Evolutionary conservation across 2,329 filamentous ascomycete species (phyloP).

Genomic region (Periconia digitata): DNA sequence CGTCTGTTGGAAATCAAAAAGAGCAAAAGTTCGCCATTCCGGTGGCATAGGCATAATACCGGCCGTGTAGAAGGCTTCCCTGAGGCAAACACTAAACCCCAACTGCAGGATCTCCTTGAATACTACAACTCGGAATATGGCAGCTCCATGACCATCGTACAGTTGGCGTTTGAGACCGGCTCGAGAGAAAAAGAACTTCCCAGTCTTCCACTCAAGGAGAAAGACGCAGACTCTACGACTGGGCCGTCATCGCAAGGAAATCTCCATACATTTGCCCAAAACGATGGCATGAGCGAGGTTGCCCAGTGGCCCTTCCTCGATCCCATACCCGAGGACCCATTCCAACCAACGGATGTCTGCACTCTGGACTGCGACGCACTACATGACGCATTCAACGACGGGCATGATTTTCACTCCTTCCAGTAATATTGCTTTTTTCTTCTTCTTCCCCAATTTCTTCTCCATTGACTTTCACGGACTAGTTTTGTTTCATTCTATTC

Average conservation of each 20-base stretch:
- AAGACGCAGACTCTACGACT: constrained; percentile 11
- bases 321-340: constrained; percentile 13
- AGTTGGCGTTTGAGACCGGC: constrained; percentile 23
- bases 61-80: constrained; percentile 35
- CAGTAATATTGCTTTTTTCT: background rate
- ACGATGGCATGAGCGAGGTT: constrained; percentile 2
- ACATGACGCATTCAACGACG: background rate
- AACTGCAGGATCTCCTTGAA: constrained; percentile 34
- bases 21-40: constrained; percentile 13
- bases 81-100: constrained; percentile 16
- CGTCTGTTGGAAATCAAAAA: constrained; percentile 18
- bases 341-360: constrained; percentile 4
- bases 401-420: background rate
- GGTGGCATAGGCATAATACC: constrained; percentile 27
- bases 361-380: constrained; percentile 3
- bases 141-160: constrained; percentile 18
- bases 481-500: no score
- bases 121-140: constrained; percentile 22
- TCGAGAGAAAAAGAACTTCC: constrained; percentile 12
- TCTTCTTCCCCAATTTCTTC: no score
- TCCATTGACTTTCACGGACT: no score
- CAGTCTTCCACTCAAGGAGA: constrained; percentile 14
- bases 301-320: constrained; percentile 4
- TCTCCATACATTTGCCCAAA: background rate
- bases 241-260: constrained; percentile 1